Conservation (phyloP, 768 basidiomycete genomes). For the Rhodotorula kratochvilovae region DNA sequence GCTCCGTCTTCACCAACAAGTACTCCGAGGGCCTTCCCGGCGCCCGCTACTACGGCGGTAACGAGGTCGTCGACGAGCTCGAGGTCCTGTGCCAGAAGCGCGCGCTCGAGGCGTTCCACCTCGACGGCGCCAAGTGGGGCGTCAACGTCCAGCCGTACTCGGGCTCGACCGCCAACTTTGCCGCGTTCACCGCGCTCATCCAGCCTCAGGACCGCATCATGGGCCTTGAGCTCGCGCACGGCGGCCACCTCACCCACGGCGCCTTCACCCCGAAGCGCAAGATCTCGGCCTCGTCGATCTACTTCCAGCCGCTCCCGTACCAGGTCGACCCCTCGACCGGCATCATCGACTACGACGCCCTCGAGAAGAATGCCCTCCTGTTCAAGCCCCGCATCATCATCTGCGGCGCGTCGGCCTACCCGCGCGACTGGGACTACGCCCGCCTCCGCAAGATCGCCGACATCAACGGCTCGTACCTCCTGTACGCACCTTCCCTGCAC, state of each 20-base stretch:
- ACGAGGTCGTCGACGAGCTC: slow-evolving; percentile 91
- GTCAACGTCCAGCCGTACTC: slow-evolving; percentile 96
- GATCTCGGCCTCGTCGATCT: slow-evolving; percentile 99
- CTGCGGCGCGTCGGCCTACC: slow-evolving; percentile 97
- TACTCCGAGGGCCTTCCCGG: slow-evolving; percentile 97
- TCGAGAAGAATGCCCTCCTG: slow-evolving; percentile 79
- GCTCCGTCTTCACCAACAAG: slow-evolving; percentile 97
- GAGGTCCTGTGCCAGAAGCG: slow-evolving; percentile 91
- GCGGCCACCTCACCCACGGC: slow-evolving; percentile 90
- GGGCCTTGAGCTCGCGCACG: slow-evolving; percentile 97
- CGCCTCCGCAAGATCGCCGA: slow-evolving; percentile 73
- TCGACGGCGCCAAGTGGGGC: slow-evolving; percentile 81
- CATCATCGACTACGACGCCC: slow-evolving; percentile 77
- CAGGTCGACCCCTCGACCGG: slow-evolving; percentile 74
- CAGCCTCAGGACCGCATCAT: slow-evolving; percentile 97
- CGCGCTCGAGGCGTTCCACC: slow-evolving; percentile 90
- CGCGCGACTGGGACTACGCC: slow-evolving; percentile 94
- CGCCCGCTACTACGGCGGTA: slow-evolving; percentile 57
- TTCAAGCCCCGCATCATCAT: slow-evolving; percentile 95
- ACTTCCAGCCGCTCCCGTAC: slow-evolving; percentile 98
- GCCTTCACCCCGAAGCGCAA: slow-evolving; percentile 91
- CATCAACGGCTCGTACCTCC: slow-evolving; percentile 82
- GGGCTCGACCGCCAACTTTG: slow-evolving; percentile 62
- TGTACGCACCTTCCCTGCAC: slow-evolving; percentile 48
- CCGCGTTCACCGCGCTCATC: slow-evolving; percentile 88